phyloP scores from a whole-genome alignment of 2,329 filamentous ascomycete species.

The Ophiocordyceps camponoti-saundersi region DNA sequence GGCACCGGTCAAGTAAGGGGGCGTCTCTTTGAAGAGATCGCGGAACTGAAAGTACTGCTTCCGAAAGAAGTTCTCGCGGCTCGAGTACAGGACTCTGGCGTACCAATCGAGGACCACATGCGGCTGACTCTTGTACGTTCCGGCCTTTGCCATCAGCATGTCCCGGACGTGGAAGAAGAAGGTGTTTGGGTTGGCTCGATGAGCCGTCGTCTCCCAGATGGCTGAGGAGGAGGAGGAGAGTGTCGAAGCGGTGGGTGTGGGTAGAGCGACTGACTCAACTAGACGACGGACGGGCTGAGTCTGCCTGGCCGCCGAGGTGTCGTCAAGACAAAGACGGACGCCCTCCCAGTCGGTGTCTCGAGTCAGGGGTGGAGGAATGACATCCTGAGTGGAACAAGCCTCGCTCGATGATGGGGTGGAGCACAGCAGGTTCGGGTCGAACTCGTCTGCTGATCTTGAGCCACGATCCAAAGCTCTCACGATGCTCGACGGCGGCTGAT shows the following conservation, averaged over 20 bases:
- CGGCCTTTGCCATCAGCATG: slow-evolving; percentile 29
- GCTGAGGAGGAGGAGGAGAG: neutral
- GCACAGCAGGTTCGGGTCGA: slow-evolving; percentile 17
- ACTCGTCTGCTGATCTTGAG: slow-evolving; percentile 16
- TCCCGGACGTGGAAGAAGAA: slow-evolving; percentile 50
- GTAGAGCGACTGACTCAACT: neutral
- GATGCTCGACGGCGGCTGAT: slow-evolving; percentile 14
- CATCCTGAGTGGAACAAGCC: too few relatives aligned
- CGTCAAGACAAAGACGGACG: slow-evolving; percentile 6
- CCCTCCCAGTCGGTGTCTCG: slow-evolving; percentile 24
- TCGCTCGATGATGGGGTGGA: slow-evolving; percentile 11
- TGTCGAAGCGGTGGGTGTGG: neutral
- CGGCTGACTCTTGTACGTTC: slow-evolving; percentile 14
- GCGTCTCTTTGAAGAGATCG: slow-evolving; percentile 41
- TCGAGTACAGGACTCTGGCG: slow-evolving; percentile 40
- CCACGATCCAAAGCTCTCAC: slow-evolving; percentile 13
- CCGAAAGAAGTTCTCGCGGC: slow-evolving; percentile 27
- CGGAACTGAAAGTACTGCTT: slow-evolving; percentile 48
- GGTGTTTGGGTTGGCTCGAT: slow-evolving; percentile 5
- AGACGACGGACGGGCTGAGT: too few relatives aligned
- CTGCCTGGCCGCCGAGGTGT: neutral
- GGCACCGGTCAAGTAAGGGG: slow-evolving; percentile 26
- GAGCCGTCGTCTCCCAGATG: neutral
- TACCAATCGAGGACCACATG: slow-evolving; percentile 42
- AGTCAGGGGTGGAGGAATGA: slow-evolving; percentile 9